These are phyloP conservation scores for Plantago rigida DNA, from an alignment of 305 asterid genomes.

Conservation along the genomic window DNA sequence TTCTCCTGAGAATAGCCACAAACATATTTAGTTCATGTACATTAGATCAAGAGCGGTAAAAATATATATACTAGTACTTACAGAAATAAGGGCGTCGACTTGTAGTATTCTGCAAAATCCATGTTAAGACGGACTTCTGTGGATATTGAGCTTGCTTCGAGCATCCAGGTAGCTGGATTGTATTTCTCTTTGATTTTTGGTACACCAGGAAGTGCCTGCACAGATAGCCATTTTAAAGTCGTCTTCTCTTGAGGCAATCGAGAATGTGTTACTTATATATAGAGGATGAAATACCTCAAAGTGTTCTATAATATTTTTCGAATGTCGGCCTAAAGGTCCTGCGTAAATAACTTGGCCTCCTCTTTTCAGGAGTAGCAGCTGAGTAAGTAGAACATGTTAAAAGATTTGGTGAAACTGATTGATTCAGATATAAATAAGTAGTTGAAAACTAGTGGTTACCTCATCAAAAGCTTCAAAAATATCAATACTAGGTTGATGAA, in stretches of 20 bases:
- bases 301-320: constrained; percentile 39
- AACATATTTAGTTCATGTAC: neutral
- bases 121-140: constrained; percentile 44
- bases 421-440: neutral
- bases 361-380: constrained; percentile 53
- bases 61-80: constrained; percentile 10
- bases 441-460: constrained; percentile 27
- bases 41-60: neutral
- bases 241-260: neutral
- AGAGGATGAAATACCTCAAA: constrained; percentile 38
- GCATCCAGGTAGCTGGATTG: constrained; percentile 68
- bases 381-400: neutral
- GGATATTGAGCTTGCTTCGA: constrained; percentile 48
- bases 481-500: constrained; percentile 74
- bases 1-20: constrained; percentile 31
- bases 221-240: neutral
- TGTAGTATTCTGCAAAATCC: constrained; percentile 49
- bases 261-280: neutral
- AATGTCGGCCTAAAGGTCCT: constrained; percentile 50
- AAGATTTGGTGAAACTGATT: neutral
- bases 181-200: constrained; percentile 39
- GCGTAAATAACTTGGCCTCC: constrained; percentile 61
- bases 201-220: constrained; percentile 40
- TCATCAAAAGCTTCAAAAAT: constrained; percentile 74
- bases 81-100: constrained; percentile 38